These are phyloP conservation scores for Leptographium flavum DNA, from an alignment of 2,329 filamentous ascomycete genomes.

Conservation along the genomic window DNA sequence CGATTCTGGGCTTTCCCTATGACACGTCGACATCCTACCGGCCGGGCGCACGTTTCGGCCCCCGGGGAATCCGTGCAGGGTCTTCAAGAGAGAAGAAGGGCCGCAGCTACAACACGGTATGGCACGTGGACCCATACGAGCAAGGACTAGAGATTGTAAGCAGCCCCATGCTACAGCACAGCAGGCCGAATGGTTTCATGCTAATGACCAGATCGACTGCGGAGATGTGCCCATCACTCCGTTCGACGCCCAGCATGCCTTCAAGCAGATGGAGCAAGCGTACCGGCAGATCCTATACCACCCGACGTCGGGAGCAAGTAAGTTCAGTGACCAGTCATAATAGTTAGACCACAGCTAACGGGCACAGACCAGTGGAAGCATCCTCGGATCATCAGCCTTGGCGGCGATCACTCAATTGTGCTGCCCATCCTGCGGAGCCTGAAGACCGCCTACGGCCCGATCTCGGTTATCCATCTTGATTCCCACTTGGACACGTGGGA, in stretches of 20 bases:
- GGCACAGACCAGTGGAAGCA: constrained; percentile 6
- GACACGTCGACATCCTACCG: constrained; percentile 12
- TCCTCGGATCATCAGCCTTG: constrained; percentile 11
- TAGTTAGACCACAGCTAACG: too few relatives aligned
- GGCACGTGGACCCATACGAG: constrained; percentile 8
- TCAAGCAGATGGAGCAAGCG: constrained; percentile 13
- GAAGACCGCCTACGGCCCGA: constrained; percentile 16
- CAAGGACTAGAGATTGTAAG: constrained; percentile 4
- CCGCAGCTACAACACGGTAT: constrained; percentile 9
- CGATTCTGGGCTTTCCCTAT: constrained; percentile 10
- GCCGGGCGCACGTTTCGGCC: constrained; percentile 10
- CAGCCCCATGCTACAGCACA: too few relatives aligned
- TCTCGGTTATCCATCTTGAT: constrained; percentile 19
- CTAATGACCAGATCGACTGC: constrained; percentile 11
- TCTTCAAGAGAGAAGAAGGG: constrained; percentile 9
- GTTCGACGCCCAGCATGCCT: constrained; percentile 11
- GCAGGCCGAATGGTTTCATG: too few relatives aligned
- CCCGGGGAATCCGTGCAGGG: constrained; percentile 9
- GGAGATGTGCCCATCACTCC: constrained; percentile 12
- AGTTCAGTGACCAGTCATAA: too few relatives aligned
- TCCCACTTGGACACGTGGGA: constrained; percentile 15
- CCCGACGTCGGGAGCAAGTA: constrained; percentile 5
- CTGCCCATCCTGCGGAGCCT: constrained; percentile 16
- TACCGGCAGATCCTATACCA: constrained; percentile 8
- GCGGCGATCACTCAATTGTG: constrained; percentile 18